These are phyloP conservation scores for Fusarium sp. DNA, from an alignment of 2,329 filamentous ascomycete genomes.

Conservation along the genomic window DNA sequence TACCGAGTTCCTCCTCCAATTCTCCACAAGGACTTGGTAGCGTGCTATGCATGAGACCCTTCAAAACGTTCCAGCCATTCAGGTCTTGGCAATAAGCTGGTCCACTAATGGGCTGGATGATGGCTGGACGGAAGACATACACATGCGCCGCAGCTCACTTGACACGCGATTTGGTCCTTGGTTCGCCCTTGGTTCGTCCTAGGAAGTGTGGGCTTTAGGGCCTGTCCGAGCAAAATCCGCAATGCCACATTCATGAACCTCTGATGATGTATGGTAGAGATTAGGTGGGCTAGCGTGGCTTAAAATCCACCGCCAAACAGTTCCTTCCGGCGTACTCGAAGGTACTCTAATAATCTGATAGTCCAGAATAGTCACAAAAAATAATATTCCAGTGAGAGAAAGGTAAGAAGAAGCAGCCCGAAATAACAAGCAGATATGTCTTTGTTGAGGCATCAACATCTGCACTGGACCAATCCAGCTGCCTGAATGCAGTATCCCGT, in stretches of 20 bases:
- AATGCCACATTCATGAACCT: conserved; percentile 45
- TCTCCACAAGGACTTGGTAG: conserved; percentile 23
- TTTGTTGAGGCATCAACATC: conserved; percentile 41
- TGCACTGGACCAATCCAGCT: conserved; percentile 14
- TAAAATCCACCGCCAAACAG: conserved; percentile 22
- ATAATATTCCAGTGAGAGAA: conserved; percentile 6
- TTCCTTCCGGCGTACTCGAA: conserved; percentile 2
- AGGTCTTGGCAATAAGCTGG: conserved; percentile 24
- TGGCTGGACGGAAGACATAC: conserved; percentile 45
- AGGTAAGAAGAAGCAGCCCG: conserved; percentile 12
- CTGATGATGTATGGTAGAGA: conserved; percentile 39
- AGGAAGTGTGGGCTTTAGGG: conserved; percentile 37
- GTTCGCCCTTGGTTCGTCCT: conserved; percentile 33
- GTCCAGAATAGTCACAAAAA: neutral
- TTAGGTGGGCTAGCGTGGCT: conserved; percentile 26
- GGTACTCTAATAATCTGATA: neutral
- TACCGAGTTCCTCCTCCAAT: conserved; percentile 25
- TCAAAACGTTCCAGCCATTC: conserved; percentile 17
- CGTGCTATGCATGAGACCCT: conserved; percentile 21
- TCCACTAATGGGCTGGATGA: conserved; percentile 37
- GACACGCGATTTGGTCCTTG: conserved; percentile 46
- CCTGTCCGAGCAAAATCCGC: conserved; percentile 40
- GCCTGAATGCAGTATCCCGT: conserved; percentile 9
- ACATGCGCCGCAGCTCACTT: conserved; percentile 52
- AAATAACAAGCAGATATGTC: neutral